Evolutionary conservation across 2,329 filamentous ascomycete genomes (phyloP).

Genomic region (Didymella sp.): DNA sequence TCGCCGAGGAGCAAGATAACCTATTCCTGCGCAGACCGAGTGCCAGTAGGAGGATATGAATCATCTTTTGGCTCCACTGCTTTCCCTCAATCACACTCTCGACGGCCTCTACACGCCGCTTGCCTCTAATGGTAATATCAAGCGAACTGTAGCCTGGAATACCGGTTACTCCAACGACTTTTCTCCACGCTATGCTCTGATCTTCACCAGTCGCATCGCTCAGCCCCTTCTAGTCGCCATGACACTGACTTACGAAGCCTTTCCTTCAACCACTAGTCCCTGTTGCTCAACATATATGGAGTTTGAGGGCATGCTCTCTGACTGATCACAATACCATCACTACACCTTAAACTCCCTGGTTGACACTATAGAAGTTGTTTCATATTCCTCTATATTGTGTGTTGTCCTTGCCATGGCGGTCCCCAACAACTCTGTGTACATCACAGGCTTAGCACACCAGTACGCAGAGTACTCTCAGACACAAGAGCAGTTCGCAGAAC

Average conservation of each 20-base stretch:
- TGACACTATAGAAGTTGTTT: background rate
- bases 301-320: background rate
- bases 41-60: background rate
- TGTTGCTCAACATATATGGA: constrained; percentile 2
- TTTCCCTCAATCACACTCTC: background rate
- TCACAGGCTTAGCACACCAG: constrained; percentile 29
- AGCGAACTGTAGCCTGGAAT: constrained; percentile 12
- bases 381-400: background rate
- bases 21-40: constrained; percentile 5
- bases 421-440: constrained; percentile 16
- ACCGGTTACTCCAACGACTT: background rate
- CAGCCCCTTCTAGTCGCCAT: constrained; percentile 12
- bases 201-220: constrained; percentile 12
- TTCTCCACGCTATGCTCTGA: background rate
- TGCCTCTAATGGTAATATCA: constrained; percentile 5
- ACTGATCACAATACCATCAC: background rate
- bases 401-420: background rate
- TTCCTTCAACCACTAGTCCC: background rate
- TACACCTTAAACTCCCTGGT: background rate
- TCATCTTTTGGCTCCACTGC: background rate
- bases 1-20: background rate
- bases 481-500: constrained; percentile 21
- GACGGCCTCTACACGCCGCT: background rate
- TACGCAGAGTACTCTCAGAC: constrained; percentile 24
- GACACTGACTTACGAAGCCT: background rate